Base-by-base conservation (phyloP, 257 asterid genomes). In the Cruciata laevipes region DNA sequence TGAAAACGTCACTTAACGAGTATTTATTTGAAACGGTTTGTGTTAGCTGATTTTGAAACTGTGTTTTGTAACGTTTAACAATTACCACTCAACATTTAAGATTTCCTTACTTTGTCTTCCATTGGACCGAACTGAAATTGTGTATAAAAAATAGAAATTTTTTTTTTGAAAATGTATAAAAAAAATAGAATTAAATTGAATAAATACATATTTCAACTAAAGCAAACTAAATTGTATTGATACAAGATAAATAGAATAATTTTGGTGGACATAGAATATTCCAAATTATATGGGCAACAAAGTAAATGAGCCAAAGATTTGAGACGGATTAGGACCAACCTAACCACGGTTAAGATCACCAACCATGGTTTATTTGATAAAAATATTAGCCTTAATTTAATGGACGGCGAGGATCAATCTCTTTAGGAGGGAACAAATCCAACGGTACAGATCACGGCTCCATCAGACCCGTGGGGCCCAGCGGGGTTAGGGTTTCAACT, bases 401-500 rank as follows among this genome's bases (percentile, higher is more conserved):
- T 49, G 61, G 47, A 66, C 30, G 70, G 70, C 25, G 10, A 18
- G 30, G 61, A 66, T 49, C 16, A 11, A 9, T 49, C 44, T 44
- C 12, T 25, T 30, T 47, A 47, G 61, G 70, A 47, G 44, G 61
- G 47, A 24, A 66, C 49, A 66, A 47, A 66, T 49, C 59, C 52
- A 27, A 33, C 31, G 4, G 24, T 33, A 33, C 23, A 23, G 57
- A 33, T 16, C 57, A 4, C 8, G 67, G 56, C 59, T 69, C 73
- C 61, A 59, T 38, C 40, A 44, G 27, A 53, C 14, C 8, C 7
- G 17, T 18, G 35, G 66, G 12, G 9, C 42, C 47, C 49, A 17
- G 17, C 33, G 72, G 71, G 66, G 66, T 78, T 81, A 81, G 85
- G 85, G 85, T 78, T 81, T 70, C 75, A 14, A 14, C 55, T 47